Percentiles rank a stretch among this genome's conserved stretches.
These are phyloP conservation scores for Rosa hybrid DNA, from an alignment of 331 rosid genomes.

Conservation along the genomic window DNA sequence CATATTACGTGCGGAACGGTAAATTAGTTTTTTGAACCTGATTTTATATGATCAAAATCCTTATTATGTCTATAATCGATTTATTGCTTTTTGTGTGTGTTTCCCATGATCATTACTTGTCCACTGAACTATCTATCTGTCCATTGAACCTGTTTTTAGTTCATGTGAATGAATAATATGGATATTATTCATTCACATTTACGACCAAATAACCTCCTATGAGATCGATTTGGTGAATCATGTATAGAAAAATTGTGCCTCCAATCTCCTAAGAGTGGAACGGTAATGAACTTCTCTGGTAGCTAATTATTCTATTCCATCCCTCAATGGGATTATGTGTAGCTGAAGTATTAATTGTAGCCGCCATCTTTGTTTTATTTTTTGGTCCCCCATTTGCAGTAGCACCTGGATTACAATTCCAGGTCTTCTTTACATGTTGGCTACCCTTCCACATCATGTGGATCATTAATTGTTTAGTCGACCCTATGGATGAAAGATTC, in stretches of 20 bases:
- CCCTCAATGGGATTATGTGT: neutral
- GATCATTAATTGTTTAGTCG: neutral
- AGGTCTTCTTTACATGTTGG: neutral
- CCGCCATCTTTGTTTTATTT: neutral
- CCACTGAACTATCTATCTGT: neutral
- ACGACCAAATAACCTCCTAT: neutral
- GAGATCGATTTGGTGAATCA: neutral
- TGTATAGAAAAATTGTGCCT: neutral
- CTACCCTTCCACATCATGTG: neutral
- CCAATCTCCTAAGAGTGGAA: neutral
- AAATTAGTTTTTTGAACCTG: neutral
- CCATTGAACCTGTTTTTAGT: neutral
- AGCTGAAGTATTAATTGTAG: neutral
- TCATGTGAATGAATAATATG: neutral
- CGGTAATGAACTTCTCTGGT: neutral
- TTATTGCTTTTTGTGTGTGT: neutral
- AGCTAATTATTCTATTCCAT: neutral
- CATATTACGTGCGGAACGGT: neutral
- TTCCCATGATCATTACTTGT: neutral
- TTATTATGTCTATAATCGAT: neutral
- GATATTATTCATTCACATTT: neutral
- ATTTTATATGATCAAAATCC: neutral
- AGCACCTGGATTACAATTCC: neutral
- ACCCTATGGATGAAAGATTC: neutral
- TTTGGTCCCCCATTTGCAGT: neutral